Conservation (phyloP, 2,329 filamentous ascomycete genomes). For the Claviceps fusiformis region DNA sequence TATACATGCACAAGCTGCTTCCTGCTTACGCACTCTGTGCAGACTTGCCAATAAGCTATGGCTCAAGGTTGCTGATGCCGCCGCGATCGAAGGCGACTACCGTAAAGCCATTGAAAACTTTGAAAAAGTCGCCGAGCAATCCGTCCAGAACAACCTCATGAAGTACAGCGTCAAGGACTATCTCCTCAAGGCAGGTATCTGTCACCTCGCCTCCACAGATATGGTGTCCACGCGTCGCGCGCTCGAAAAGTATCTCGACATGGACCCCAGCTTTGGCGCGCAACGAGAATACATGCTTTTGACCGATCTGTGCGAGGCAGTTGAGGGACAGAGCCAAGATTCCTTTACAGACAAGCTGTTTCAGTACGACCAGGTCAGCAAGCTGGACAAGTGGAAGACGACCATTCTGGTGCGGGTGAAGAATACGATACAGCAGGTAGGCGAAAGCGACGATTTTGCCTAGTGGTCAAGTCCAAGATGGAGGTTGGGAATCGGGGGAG, state of each 20-base stretch:
- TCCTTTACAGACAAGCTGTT: constrained; percentile 75
- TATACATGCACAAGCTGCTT: neutral
- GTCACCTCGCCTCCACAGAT: constrained; percentile 63
- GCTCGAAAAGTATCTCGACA: constrained; percentile 67
- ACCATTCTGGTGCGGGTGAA: constrained; percentile 72
- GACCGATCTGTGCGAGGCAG: constrained; percentile 57
- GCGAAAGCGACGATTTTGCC: constrained; percentile 30
- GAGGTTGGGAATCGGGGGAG: too few species aligned
- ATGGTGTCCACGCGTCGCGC: constrained; percentile 66
- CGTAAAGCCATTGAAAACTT: constrained; percentile 69
- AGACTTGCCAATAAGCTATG: constrained; percentile 87
- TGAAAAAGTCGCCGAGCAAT: constrained; percentile 67
- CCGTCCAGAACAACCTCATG: constrained; percentile 83
- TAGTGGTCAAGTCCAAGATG: constrained; percentile 8
- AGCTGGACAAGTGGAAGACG: constrained; percentile 96
- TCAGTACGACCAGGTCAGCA: constrained; percentile 83
- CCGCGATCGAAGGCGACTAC: constrained; percentile 73
- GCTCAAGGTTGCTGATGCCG: constrained; percentile 81
- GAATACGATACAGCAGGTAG: constrained; percentile 55
- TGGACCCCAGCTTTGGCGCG: constrained; percentile 62
- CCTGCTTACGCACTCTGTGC: neutral
- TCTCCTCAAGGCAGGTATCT: constrained; percentile 86
- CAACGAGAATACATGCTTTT: constrained; percentile 75
- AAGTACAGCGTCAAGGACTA: constrained; percentile 93
- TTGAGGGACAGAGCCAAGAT: constrained; percentile 69